phyloP scores from a whole-genome alignment of 768 basidiomycete genomes.

The Amylocystis lapponica region DNA sequence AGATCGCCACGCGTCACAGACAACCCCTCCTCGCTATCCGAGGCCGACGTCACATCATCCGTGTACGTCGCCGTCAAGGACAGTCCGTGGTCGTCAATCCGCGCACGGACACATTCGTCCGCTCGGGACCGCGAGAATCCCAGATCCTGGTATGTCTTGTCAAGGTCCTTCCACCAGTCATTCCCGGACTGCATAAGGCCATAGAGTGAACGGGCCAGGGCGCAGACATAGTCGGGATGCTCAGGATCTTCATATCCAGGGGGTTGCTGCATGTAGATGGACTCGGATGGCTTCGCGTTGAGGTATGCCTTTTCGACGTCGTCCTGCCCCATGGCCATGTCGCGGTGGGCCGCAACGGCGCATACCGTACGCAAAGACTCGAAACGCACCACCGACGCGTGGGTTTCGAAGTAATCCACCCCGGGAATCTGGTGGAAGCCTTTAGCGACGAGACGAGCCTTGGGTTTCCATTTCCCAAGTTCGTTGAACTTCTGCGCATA shows the following conservation, averaged over 20 bases:
- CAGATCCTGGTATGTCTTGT: background rate
- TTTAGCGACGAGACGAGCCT: slow-evolving; percentile 9
- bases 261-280: slow-evolving; percentile 15
- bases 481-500: slow-evolving; percentile 1
- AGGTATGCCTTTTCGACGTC: slow-evolving; percentile 39
- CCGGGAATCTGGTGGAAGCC: slow-evolving; percentile 33
- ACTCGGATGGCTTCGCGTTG: slow-evolving; percentile 27
- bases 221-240: background rate
- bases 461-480: background rate
- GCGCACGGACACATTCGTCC: slow-evolving; percentile 9
- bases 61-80: slow-evolving; percentile 15
- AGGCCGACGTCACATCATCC: slow-evolving; percentile 13
- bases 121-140: slow-evolving; percentile 4
- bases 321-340: slow-evolving; percentile 32
- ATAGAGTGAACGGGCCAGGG: slow-evolving; percentile 20
- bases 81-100: background rate
- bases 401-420: slow-evolving; percentile 25
- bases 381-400: slow-evolving; percentile 11
- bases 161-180: slow-evolving; percentile 21
- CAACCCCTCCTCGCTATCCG: background rate
- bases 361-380: slow-evolving; percentile 17
- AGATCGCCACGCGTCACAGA: background rate
- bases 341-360: slow-evolving; percentile 27
- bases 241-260: slow-evolving; percentile 19
- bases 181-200: slow-evolving; percentile 28